phyloP scores from a whole-genome alignment of 768 basidiomycete genomes.

The Phylloporus rhodoxanthus region DNA sequence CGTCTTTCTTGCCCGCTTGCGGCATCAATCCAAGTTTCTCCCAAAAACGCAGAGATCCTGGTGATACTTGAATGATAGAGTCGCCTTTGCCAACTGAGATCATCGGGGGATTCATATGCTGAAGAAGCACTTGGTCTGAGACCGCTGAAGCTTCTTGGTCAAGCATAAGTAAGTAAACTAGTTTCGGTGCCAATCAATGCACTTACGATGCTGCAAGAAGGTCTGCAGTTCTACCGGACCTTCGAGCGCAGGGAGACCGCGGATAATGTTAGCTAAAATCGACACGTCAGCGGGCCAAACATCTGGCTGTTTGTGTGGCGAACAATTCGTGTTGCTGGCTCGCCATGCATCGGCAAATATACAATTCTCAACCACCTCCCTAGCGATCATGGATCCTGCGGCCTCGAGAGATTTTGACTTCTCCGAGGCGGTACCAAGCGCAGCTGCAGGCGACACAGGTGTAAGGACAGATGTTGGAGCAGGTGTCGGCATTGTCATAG shows the following conservation, averaged over 20 bases:
- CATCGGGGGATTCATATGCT: slow-evolving; percentile 47
- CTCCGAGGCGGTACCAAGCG: slow-evolving; percentile 57
- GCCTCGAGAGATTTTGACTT: slow-evolving; percentile 64
- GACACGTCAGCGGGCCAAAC: slow-evolving; percentile 59
- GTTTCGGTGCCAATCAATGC: background rate
- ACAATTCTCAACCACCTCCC: slow-evolving; percentile 69
- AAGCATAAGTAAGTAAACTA: background rate
- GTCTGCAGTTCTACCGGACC: slow-evolving; percentile 39
- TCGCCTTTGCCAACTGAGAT: slow-evolving; percentile 64
- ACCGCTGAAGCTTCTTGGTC: background rate
- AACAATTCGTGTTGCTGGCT: slow-evolving; percentile 29
- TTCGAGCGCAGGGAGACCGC: slow-evolving; percentile 32
- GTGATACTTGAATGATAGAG: slow-evolving; percentile 60
- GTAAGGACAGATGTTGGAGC: slow-evolving; percentile 62
- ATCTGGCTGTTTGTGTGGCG: slow-evolving; percentile 22
- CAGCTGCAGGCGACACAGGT: slow-evolving; percentile 77
- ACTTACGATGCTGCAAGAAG: slow-evolving; percentile 40
- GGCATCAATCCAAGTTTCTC: slow-evolving; percentile 76
- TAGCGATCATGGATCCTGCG: slow-evolving; percentile 54
- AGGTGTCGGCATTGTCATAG: slow-evolving; percentile 38
- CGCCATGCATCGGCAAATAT: slow-evolving; percentile 66
- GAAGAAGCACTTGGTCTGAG: slow-evolving; percentile 15
- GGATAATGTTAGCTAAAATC: slow-evolving; percentile 35
- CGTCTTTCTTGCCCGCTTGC: slow-evolving; percentile 63
- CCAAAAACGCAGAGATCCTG: slow-evolving; percentile 77